phyloP scores from a whole-genome alignment of 768 basidiomycete species.

The Daedaleopsis sinensis region DNA sequence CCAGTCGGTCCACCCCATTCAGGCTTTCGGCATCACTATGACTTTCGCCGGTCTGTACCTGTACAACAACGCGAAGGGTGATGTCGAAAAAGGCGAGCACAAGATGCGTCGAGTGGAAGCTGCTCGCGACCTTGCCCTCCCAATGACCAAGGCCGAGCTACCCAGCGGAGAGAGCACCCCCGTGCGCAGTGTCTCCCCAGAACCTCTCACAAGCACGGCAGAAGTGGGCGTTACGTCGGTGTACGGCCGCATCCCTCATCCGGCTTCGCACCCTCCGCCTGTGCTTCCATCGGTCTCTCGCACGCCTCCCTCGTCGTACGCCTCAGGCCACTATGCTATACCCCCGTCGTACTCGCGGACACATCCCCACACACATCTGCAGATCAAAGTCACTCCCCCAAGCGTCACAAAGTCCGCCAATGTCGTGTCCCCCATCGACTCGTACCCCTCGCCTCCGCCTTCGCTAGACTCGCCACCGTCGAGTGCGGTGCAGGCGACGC shows the following conservation, averaged over 20 bases:
- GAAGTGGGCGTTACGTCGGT: slow-evolving; percentile 20
- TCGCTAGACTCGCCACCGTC: slow-evolving; percentile 42
- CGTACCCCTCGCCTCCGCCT: slow-evolving; percentile 44
- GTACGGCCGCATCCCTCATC: slow-evolving; percentile 25
- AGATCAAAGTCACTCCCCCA: slow-evolving; percentile 33
- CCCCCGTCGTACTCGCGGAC: slow-evolving; percentile 28
- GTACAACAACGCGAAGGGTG: slow-evolving; percentile 94
- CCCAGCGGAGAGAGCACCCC: slow-evolving; percentile 44
- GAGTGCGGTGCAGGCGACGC: slow-evolving; percentile 7
- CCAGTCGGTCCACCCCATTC: slow-evolving; percentile 80
- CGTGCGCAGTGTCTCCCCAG: slow-evolving; percentile 18
- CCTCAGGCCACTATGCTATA: slow-evolving; percentile 15
- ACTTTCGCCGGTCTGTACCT: slow-evolving; percentile 92
- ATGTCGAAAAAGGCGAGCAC: slow-evolving; percentile 92
- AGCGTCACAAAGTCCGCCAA: slow-evolving; percentile 14
- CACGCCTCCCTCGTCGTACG: slow-evolving; percentile 2
- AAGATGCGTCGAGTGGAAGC: slow-evolving; percentile 80
- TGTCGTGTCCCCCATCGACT: slow-evolving; percentile 29
- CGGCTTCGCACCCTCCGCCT: slow-evolving; percentile 2
- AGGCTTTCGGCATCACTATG: slow-evolving; percentile 86
- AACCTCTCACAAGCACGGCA: slow-evolving; percentile 16
- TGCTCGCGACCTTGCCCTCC: slow-evolving; percentile 66
- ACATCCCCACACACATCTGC: slow-evolving; percentile 31
- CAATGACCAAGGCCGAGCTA: slow-evolving; percentile 66
- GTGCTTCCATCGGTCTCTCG: slow-evolving; percentile 1